Percentiles rank a stretch among this genome's conserved stretches.
Evolutionary conservation across 2,329 filamentous ascomycete genomes (phyloP).

Genomic region (Cercospora sp.): DNA sequence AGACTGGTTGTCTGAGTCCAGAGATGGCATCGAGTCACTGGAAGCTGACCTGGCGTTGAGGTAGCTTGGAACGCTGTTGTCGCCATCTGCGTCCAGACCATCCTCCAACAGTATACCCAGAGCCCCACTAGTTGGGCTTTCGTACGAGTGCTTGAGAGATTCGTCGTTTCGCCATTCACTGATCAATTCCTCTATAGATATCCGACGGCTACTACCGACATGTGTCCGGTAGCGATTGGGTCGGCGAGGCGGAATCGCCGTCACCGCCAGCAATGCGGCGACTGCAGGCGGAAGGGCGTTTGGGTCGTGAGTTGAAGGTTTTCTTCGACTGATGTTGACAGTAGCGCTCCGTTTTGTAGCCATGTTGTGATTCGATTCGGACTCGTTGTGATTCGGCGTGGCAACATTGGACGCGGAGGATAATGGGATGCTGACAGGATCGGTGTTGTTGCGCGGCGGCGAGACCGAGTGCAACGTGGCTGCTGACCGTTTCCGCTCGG

Average conservation of each 20-base stretch:
- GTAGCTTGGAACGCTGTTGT: constrained; percentile 43
- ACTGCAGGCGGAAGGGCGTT: constrained; percentile 56
- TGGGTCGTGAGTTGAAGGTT: constrained; percentile 40
- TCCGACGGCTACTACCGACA: constrained; percentile 43
- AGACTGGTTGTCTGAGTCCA: constrained; percentile 52
- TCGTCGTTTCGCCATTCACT: constrained; percentile 56
- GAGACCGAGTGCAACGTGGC: constrained; percentile 15
- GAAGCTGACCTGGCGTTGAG: constrained; percentile 55
- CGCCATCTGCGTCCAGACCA: constrained; percentile 48
- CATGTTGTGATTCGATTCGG: constrained; percentile 35
- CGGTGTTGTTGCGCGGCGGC: constrained; percentile 39
- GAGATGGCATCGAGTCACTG: constrained; percentile 58
- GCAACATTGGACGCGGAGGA: constrained; percentile 38
- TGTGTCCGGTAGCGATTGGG: constrained; percentile 42
- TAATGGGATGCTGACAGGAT: constrained; percentile 46
- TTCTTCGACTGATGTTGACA: constrained; percentile 28
- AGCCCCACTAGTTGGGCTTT: constrained; percentile 35
- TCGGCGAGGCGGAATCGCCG: constrained; percentile 57
- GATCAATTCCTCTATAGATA: constrained; percentile 60
- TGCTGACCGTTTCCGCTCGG: constrained; percentile 22
- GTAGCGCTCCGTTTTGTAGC: constrained; percentile 23
- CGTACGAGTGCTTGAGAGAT: constrained; percentile 33
- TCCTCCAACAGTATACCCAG: constrained; percentile 59
- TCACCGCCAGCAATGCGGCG: constrained; percentile 59
- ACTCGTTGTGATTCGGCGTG: constrained; percentile 30